Conservation (phyloP, 2,329 filamentous ascomycete species). For the Dactylonectria macrodidyma region DNA sequence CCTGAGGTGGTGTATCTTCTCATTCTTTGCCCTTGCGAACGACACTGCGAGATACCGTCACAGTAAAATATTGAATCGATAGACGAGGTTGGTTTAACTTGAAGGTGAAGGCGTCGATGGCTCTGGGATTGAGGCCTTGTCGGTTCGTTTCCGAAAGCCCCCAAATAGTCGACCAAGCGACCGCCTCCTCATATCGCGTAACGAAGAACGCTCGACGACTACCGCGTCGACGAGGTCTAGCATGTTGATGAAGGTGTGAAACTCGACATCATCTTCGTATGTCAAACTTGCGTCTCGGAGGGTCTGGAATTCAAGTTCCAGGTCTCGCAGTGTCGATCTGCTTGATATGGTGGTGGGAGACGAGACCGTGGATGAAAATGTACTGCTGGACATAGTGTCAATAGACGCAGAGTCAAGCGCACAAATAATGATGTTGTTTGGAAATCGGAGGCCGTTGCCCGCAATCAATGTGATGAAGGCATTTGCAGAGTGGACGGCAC, state of each 20-base stretch:
- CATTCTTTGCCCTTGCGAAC: constrained; percentile 36
- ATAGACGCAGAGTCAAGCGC: not conserved
- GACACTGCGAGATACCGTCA: not conserved
- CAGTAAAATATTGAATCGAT: no score
- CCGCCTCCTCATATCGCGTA: constrained; percentile 30
- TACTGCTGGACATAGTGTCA: constrained; percentile 36
- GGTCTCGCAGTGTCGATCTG: constrained; percentile 36
- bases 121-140: constrained; percentile 32
- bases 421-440: not conserved
- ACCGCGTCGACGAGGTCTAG: constrained; percentile 44
- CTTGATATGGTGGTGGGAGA: constrained; percentile 41
- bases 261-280: constrained; percentile 46
- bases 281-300: constrained; percentile 42
- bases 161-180: constrained; percentile 41
- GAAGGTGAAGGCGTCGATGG: constrained; percentile 23
- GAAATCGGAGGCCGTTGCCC: not conserved
- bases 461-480: not conserved
- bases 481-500: constrained; percentile 8
- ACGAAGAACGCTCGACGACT: constrained; percentile 35
- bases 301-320: constrained; percentile 44
- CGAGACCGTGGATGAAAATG: constrained; percentile 33
- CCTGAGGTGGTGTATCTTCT: not conserved
- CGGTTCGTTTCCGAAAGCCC: constrained; percentile 37
- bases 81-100: constrained; percentile 5
- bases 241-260: constrained; percentile 46